Percentiles rank a stretch among this genome's conserved stretches.
Evolutionary conservation across 2,329 filamentous ascomycete species (phyloP).

Genomic region (Trichoderma lentiforme): DNA sequence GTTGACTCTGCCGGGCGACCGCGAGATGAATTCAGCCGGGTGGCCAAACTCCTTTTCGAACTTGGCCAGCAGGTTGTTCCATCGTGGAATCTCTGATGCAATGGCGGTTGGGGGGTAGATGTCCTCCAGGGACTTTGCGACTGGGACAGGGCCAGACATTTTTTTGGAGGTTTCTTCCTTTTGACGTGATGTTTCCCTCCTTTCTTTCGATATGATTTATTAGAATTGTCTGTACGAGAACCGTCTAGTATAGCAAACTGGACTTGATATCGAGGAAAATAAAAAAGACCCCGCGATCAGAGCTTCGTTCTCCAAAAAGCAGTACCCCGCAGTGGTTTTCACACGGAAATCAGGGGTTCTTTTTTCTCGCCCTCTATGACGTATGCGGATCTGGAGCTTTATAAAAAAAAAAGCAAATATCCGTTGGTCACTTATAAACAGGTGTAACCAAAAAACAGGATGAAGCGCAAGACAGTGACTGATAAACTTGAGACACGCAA

Average conservation of each 20-base stretch:
- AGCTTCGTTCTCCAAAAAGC: neutral
- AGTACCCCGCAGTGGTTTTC: slow-evolving; percentile 11
- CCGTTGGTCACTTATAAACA: neutral
- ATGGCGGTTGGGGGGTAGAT: slow-evolving; percentile 79
- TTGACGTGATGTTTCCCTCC: neutral
- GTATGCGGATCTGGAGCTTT: neutral
- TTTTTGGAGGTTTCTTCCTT: neutral
- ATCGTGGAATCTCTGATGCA: slow-evolving; percentile 65
- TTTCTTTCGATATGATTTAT: neutral
- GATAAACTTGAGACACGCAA: neutral
- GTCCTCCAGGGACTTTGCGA: slow-evolving; percentile 69
- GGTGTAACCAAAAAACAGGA: neutral
- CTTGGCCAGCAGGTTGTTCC: slow-evolving; percentile 66
- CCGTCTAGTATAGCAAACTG: neutral
- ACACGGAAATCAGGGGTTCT: slow-evolving; percentile 3
- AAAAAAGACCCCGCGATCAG: neutral
- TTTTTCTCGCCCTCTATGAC: neutral
- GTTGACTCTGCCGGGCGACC: slow-evolving; percentile 92
- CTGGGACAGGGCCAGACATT: slow-evolving; percentile 64
- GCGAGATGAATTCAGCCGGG: slow-evolving; percentile 74
- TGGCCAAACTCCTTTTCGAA: slow-evolving; percentile 71
- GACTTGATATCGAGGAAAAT: neutral
- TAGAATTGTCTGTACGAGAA: neutral
- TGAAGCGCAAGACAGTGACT: too few species aligned
- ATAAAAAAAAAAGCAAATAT: neutral